A percentile compares a stretch with the other conserved stretches of the same genome.
Evolutionary conservation across 176 grass and related monocot genomes (phyloP).

Genomic region (Miscanthus lutarioriparius): DNA sequence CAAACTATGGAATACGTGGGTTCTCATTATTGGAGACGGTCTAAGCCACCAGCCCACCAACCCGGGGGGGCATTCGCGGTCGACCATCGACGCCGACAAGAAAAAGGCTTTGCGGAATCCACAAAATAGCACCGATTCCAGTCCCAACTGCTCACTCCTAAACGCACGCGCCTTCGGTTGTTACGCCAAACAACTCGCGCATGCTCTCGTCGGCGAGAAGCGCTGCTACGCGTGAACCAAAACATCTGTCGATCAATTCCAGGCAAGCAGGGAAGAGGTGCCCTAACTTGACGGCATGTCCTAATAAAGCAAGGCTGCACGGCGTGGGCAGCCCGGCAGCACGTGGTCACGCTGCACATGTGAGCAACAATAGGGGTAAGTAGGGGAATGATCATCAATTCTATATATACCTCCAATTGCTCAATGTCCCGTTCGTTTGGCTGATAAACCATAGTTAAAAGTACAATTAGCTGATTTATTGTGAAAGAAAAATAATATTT

Average conservation of each 20-base stretch:
- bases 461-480: too few relatives aligned
- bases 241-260: not conserved
- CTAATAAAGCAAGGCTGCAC: not conserved
- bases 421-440: too few relatives aligned
- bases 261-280: not conserved
- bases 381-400: not conserved
- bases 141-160: not conserved
- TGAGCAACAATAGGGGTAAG: not conserved
- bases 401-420: not conserved
- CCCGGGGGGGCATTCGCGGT: not conserved
- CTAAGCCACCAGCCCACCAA: not conserved
- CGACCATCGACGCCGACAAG: not conserved
- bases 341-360: not conserved
- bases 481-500: too few relatives aligned
- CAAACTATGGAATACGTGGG: too few relatives aligned
- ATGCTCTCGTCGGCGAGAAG: not conserved
- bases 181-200: not conserved
- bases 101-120: not conserved
- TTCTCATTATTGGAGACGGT: too few relatives aligned
- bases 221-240: not conserved
- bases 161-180: not conserved
- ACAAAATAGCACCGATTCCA: not conserved
- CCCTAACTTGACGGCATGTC: not conserved
- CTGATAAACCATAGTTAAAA: too few relatives aligned
- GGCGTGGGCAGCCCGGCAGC: not conserved